Conservation (phyloP, 2,329 filamentous ascomycete genomes). For the Apiospora aurea region DNA sequence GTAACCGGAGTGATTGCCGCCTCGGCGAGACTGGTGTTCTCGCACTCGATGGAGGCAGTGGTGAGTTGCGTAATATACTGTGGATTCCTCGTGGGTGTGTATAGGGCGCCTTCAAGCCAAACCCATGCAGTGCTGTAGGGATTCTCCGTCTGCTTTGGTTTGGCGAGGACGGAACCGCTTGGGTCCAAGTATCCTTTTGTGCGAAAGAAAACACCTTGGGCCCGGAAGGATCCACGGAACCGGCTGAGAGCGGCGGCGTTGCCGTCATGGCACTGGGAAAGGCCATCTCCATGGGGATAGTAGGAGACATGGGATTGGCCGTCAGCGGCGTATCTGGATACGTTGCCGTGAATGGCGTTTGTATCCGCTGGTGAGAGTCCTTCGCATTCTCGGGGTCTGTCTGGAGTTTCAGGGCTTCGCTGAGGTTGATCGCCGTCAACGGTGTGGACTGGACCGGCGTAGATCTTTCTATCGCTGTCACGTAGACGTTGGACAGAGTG, state of each 20-base stretch:
- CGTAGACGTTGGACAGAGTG: constrained; percentile 71
- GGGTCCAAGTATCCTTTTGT: constrained; percentile 42
- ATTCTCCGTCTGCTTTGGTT: constrained; percentile 47
- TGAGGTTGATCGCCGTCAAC: constrained; percentile 57
- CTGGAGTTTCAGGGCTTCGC: constrained; percentile 46
- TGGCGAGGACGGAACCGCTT: constrained; percentile 41
- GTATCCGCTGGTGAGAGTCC: constrained; percentile 43
- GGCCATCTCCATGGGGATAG: constrained; percentile 50
- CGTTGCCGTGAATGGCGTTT: constrained; percentile 53
- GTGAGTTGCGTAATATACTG: constrained; percentile 72
- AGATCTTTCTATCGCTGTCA: constrained; percentile 66
- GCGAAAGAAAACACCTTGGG: constrained; percentile 56
- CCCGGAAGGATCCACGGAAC: constrained; percentile 52
- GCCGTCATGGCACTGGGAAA: constrained; percentile 65
- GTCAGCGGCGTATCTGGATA: constrained; percentile 63
- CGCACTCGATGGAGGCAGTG: constrained; percentile 60
- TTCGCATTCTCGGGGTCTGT: constrained; percentile 44
- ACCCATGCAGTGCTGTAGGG: constrained; percentile 41
- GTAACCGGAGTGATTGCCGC: constrained; percentile 60
- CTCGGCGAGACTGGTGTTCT: constrained; percentile 60
- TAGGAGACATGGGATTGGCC: constrained; percentile 58
- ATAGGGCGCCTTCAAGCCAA: constrained; percentile 56
- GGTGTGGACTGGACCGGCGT: constrained; percentile 57
- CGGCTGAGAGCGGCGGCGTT: constrained; percentile 65
- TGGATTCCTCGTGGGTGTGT: constrained; percentile 64